Evolutionary conservation across 106 monocot genomes (phyloP).

Genomic region (Dioscorea dumetorum): DNA sequence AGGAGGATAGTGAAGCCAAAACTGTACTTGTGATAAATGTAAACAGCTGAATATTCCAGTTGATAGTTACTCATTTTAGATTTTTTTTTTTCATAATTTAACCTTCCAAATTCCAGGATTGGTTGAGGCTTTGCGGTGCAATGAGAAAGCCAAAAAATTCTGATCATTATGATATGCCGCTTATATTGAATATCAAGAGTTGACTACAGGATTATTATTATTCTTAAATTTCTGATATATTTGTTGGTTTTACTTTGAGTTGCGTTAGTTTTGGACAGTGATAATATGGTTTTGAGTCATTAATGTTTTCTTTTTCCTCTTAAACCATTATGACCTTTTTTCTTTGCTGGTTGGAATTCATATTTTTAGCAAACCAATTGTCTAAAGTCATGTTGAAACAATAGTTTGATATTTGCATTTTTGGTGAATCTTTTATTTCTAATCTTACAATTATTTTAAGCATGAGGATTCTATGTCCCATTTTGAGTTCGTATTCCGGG

Average conservation of each 20-base stretch:
- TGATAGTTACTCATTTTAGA: neutral
- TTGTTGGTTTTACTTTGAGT: neutral
- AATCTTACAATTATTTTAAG: neutral
- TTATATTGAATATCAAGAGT: neutral
- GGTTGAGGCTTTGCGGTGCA: neutral
- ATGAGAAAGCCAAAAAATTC: neutral
- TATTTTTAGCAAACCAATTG: neutral
- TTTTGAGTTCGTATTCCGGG: neutral
- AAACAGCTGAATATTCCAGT: neutral
- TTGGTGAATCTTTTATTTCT: neutral
- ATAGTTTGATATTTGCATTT: neutral
- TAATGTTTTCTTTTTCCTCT: neutral
- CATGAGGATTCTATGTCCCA: neutral
- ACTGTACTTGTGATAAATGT: slow-evolving; percentile 78
- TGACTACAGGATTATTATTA: neutral
- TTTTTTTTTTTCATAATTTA: neutral
- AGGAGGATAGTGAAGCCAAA: slow-evolving; percentile 57
- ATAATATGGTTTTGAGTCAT: neutral
- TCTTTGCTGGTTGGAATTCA: neutral
- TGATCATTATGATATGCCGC: neutral
- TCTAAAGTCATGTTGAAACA: neutral
- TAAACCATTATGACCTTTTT: neutral
- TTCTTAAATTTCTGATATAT: neutral
- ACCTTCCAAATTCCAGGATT: neutral
- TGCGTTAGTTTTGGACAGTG: neutral